A percentile compares a stretch with the other conserved stretches of the same genome.
These are phyloP conservation scores for Pisolithus orientalis DNA, from an alignment of 768 basidiomycete species.

Conservation along the genomic window DNA sequence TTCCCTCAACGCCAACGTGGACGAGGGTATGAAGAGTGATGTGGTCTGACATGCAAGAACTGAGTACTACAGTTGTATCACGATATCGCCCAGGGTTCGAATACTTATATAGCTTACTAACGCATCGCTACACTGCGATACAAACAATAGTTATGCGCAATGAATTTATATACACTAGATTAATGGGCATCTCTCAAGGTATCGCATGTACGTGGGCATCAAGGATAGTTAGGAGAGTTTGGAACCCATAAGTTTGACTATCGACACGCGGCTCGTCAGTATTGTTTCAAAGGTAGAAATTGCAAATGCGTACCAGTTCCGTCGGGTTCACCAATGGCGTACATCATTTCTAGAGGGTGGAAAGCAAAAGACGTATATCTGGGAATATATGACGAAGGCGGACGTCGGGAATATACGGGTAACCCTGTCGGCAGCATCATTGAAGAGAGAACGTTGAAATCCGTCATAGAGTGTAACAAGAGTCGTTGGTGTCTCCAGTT, in stretches of 20 bases:
- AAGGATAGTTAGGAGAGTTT: constrained; percentile 32
- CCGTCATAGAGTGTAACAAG: constrained; percentile 50
- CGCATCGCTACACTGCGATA: too few species aligned
- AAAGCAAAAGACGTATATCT: constrained; percentile 62
- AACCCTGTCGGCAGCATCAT: constrained; percentile 52
- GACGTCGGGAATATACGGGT: constrained; percentile 46
- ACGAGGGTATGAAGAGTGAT: too few species aligned
- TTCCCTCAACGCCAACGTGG: too few species aligned
- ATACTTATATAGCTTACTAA: too few species aligned
- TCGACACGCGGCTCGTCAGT: not conserved
- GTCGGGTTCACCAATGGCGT: constrained; percentile 66
- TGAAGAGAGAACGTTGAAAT: constrained; percentile 32
- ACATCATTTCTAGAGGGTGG: constrained; percentile 86
- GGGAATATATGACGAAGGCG: constrained; percentile 55
- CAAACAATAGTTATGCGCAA: too few species aligned
- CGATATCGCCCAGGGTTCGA: too few species aligned
- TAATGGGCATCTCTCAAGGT: not conserved
- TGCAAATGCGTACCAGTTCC: constrained; percentile 41
- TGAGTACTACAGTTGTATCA: too few species aligned
- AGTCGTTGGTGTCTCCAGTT: constrained; percentile 65
- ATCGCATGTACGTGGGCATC: not conserved
- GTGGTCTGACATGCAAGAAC: too few species aligned
- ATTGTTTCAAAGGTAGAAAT: constrained; percentile 6
- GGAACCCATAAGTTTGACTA: constrained; percentile 55
- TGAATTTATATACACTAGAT: too few species aligned